These are phyloP conservation scores for Avena sativa DNA, from an alignment of 176 grass and related monocot species.

Conservation along the genomic window DNA sequence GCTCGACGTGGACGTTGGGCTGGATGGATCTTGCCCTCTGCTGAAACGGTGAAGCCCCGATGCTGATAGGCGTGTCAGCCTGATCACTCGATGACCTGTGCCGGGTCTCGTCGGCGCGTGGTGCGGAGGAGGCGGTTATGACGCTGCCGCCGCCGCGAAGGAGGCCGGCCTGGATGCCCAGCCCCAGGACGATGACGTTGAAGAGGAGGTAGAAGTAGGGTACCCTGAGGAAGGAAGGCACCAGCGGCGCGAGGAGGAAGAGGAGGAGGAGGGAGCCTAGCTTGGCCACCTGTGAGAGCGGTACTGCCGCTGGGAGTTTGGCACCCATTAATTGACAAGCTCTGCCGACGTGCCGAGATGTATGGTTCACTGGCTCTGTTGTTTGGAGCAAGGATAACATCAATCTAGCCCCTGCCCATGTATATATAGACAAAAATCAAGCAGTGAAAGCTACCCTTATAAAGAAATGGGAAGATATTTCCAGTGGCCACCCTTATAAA, in stretches of 20 bases:
- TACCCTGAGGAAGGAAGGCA: conserved; percentile 25
- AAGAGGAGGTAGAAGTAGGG: conserved; percentile 24
- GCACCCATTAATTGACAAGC: neutral
- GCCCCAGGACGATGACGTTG: conserved; percentile 18
- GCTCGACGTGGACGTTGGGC: neutral
- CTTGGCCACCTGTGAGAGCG: conserved; percentile 14
- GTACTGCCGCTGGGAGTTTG: neutral
- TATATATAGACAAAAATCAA: conserved; percentile 14
- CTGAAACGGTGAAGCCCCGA: neutral
- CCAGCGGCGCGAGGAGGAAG: neutral
- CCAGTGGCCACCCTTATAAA: neutral
- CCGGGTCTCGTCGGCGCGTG: neutral
- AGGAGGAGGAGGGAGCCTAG: conserved; percentile 16
- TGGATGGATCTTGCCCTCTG: neutral
- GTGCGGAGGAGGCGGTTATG: neutral
- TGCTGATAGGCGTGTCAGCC: neutral
- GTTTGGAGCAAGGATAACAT: neutral
- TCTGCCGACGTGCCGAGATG: neutral
- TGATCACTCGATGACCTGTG: neutral
- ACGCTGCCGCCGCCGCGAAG: neutral
- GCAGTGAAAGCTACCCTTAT: neutral
- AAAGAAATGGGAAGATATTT: neutral
- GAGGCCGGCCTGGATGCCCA: conserved; percentile 21
- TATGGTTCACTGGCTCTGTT: neutral
- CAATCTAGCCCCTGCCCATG: neutral